Conservation (phyloP, 78 protist species). For the Dictyostelium capitatum region DNA sequence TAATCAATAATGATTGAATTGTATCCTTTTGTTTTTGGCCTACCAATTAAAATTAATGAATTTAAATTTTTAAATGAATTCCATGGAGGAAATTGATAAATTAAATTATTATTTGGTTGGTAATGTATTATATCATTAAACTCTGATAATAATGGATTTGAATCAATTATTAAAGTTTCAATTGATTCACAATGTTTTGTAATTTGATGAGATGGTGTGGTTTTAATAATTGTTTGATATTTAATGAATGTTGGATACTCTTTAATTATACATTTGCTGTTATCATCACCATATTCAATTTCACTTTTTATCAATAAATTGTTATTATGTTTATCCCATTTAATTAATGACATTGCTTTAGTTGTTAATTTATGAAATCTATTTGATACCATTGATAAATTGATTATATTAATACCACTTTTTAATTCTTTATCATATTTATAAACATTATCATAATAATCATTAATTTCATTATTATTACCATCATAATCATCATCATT, state of each 20-base stretch:
- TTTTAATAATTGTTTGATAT: background rate
- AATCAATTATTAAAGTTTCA: background rate
- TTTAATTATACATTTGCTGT: background rate
- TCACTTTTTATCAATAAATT: background rate
- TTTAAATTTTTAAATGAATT: background rate
- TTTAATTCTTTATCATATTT: background rate
- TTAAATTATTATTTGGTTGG: no score
- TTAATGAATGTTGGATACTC: background rate
- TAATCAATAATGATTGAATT: no score
- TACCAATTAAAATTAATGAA: background rate
- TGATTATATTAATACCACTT: background rate
- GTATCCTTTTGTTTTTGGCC: background rate
- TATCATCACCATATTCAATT: background rate
- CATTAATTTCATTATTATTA: background rate
- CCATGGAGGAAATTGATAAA: background rate
- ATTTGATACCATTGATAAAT: background rate
- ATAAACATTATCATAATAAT: background rate
- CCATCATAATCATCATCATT: no score
- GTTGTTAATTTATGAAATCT: background rate
- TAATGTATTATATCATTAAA: no score
- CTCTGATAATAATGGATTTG: no score
- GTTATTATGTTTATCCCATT: background rate
- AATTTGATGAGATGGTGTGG: background rate
- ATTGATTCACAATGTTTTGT: background rate
- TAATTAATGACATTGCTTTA: background rate